Percentiles rank a stretch among this genome's conserved stretches.
Conservation (phyloP, 768 basidiomycete species). For the Mycena amicta region DNA sequence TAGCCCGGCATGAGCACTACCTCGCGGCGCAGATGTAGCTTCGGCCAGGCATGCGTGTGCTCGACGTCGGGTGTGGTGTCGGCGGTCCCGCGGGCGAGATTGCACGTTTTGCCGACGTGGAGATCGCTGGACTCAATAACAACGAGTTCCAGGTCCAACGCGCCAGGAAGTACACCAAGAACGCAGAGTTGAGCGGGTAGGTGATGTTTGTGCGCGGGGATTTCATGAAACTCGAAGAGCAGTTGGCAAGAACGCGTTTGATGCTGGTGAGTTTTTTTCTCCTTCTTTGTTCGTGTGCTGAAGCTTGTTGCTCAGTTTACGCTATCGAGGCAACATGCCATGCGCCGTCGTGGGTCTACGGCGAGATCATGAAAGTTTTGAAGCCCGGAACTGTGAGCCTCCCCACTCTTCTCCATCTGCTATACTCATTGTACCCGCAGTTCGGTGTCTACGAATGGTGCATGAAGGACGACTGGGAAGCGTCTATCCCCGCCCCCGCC, state of each 20-base stretch:
- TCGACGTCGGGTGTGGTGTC: slow-evolving; percentile 98
- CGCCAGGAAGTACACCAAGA: slow-evolving; percentile 80
- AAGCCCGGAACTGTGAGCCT: slow-evolving; percentile 89
- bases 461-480: slow-evolving; percentile 96
- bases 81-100: slow-evolving; percentile 97
- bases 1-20: slow-evolving; percentile 97
- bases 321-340: slow-evolving; percentile 98
- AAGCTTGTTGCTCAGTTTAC: slow-evolving; percentile 58
- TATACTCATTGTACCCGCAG: slow-evolving; percentile 37
- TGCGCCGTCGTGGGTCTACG: slow-evolving; percentile 93
- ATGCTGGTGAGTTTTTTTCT: slow-evolving; percentile 69
- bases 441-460: slow-evolving; percentile 99
- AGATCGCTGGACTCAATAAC: slow-evolving; percentile 89
- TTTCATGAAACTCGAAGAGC: slow-evolving; percentile 92
- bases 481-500: slow-evolving; percentile 72
- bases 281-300: background rate
- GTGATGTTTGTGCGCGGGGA: slow-evolving; percentile 89
- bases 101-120: slow-evolving; percentile 83
- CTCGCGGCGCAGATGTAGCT: slow-evolving; percentile 86
- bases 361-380: slow-evolving; percentile 88
- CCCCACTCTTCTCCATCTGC: background rate
- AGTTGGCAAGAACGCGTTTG: slow-evolving; percentile 90
- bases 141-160: slow-evolving; percentile 92
- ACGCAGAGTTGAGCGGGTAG: slow-evolving; percentile 73
- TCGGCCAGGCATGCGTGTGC: slow-evolving; percentile 89